phyloP scores from a whole-genome alignment of 345 rosid genomes.

The Balakata baccata region DNA sequence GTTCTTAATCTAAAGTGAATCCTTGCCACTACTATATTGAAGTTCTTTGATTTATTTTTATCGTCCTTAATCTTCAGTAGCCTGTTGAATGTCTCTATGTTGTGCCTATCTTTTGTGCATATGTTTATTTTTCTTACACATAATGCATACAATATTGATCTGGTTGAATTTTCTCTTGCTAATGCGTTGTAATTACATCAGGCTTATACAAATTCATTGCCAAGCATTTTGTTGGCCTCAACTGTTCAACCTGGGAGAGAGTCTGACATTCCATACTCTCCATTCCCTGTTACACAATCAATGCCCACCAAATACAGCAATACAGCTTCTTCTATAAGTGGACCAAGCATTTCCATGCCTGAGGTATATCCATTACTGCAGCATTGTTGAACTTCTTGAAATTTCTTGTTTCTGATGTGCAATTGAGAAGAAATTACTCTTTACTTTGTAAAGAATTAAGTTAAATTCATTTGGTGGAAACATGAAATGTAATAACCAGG shows the following conservation, averaged over 20 bases:
- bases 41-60: background rate
- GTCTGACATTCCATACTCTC: constrained; percentile 74
- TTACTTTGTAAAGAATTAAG: background rate
- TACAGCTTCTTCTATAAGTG: constrained; percentile 61
- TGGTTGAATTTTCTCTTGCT: constrained; percentile 12
- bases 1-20: background rate
- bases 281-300: constrained; percentile 66
- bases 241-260: constrained; percentile 71
- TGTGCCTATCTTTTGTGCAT: background rate
- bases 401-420: background rate
- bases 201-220: constrained; percentile 69
- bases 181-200: constrained; percentile 36
- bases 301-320: constrained; percentile 63
- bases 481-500: too few relatives aligned
- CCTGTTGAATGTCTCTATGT: background rate
- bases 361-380: constrained; percentile 50
- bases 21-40: too few relatives aligned
- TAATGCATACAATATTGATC: background rate
- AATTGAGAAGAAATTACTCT: background rate
- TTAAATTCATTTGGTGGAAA: background rate
- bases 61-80: background rate
- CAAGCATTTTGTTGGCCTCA: constrained; percentile 66
- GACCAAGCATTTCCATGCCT: constrained; percentile 66
- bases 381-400: background rate
- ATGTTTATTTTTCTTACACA: background rate